Base-by-base conservation (phyloP, 306 rosid genomes). In the Dalbergia cultrata region DNA sequence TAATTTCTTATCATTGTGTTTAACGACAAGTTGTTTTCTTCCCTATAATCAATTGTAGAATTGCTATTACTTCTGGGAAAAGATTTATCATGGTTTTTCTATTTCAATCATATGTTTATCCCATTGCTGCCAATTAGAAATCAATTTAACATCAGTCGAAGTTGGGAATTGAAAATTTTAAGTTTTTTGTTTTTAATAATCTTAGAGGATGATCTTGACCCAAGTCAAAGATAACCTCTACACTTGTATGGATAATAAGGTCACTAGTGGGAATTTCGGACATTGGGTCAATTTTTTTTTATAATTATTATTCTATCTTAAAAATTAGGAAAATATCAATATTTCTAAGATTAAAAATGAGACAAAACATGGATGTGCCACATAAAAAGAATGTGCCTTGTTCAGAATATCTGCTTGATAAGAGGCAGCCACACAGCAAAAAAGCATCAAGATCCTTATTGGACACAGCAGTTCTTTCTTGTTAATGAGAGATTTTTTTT, bases 361-460 rank as follows among this genome's bases (percentile, higher is more conserved):
- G 59, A 13, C 63, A 11, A 79, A 78, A 58, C 7, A 69, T 17
- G 16, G 70, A 45, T 58, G 17, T 63, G 26, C 79, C 84, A 72
- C 74, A 72, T 13, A 81, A 74, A 81, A 44, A 73, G 69, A 73
- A 81, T 65, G 75, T 47, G 77, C 63, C 50, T 47, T 57, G 21
- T 68, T 68, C 22, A 68, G 49, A 56, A 21, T 17, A 77, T 18
- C 41, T 33, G 41, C 72, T 50, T 33, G 72, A 75, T 45, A 8
- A 31, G 54, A 75, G 59, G 52, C 56, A 65, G 56, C 65, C 53
- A 49, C 52, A 18, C 13, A 64, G n/a, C 13, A 62, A 64, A 64
- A 76, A 64, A 33, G 43, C 53, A 19, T 49, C 52, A 18, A 37
- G 22, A 64, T 37, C 73, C 65, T 14, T 37, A 50, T 67, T 67